Evolutionary conservation across 179 eudicot genomes (phyloP).

Genomic region (Monotropa hypopitys): DNA sequence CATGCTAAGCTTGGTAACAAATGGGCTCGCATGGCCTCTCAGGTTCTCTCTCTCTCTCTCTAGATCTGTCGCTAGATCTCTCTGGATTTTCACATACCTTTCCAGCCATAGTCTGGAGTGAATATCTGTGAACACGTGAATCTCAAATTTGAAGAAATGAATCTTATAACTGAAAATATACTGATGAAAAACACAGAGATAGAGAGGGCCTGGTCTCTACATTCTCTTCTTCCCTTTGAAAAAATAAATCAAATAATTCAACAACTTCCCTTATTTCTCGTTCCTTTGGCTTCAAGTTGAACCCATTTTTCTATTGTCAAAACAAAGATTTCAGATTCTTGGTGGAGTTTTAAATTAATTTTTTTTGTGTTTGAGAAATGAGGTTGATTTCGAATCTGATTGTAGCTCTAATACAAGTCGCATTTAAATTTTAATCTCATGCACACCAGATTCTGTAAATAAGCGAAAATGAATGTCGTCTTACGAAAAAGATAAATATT

Average conservation of each 20-base stretch:
- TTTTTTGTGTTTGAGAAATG: not conserved
- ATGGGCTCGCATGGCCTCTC: constrained; percentile 68
- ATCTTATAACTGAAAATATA: not conserved
- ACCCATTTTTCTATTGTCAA: not conserved
- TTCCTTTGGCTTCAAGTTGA: not conserved
- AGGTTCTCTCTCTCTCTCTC: constrained; percentile 23
- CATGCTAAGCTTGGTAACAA: constrained; percentile 51
- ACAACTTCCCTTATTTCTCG: not conserved
- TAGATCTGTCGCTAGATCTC: not conserved
- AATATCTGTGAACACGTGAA: not conserved
- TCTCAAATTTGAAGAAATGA: not conserved
- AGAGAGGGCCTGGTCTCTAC: not conserved
- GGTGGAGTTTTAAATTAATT: not conserved
- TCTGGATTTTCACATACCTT: not conserved
- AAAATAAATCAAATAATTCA: not conserved
- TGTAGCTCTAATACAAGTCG: not conserved
- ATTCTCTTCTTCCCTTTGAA: not conserved
- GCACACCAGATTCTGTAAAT: not conserved
- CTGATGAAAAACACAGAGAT: not conserved
- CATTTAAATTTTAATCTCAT: not conserved
- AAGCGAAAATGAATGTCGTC: not conserved
- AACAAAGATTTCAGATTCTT: not conserved
- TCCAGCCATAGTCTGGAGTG: not conserved
- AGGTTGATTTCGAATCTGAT: not conserved
- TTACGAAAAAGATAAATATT: not conserved